Base-by-base conservation (phyloP, 768 basidiomycete species). In the Ephemerocybe angulata region DNA sequence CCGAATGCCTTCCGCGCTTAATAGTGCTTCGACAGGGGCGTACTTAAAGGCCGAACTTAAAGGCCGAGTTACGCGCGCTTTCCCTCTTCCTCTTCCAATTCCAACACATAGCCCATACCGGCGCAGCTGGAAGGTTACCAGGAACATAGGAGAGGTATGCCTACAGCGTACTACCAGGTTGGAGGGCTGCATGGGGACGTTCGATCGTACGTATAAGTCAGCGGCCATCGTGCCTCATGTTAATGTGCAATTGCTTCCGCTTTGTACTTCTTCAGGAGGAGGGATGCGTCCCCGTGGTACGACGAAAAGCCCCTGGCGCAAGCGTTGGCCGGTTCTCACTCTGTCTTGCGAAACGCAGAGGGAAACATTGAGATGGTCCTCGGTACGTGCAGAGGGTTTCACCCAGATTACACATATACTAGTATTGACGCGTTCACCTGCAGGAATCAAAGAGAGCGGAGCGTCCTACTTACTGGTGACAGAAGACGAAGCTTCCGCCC, bases 151-250 rank as follows among this genome's bases (percentile, higher is more conserved):
- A n/a, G n/a, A n/a, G n/a, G n/a, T n/a, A n/a, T n/a, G n/a, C n/a
- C n/a, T n/a, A n/a, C n/a, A n/a, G n/a, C n/a, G n/a, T 48, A 48
- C 28, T 48, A 28, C 30, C 46, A 48, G n/a, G 46, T 48, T 17
- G 46, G 46, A 28, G 46, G 46, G 17, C 21, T 27, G 13, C n/a
- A 21, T 4, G 46, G 46, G 15, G 33, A 35, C 33, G 25, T 44
- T 28, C 25, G 30, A 25, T 15, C 15, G 27, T 28, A 15, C 46
- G 27, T 25, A 8, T 17, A 28, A 27, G 3, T 4, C n/a, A 1
- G 1, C 46, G 21, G 27, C 24, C 19, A 48, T 48, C 13, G 7
- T 13, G 46, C 13, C 33, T 8, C 33, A 8, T 28, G 28, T 17
- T 48, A 10, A 48, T 25, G 24, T 7, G 21, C n/a, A 17, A 40